Base-by-base conservation (phyloP, 192 early-diverging fungal species). In the Dissophora globulifera region DNA sequence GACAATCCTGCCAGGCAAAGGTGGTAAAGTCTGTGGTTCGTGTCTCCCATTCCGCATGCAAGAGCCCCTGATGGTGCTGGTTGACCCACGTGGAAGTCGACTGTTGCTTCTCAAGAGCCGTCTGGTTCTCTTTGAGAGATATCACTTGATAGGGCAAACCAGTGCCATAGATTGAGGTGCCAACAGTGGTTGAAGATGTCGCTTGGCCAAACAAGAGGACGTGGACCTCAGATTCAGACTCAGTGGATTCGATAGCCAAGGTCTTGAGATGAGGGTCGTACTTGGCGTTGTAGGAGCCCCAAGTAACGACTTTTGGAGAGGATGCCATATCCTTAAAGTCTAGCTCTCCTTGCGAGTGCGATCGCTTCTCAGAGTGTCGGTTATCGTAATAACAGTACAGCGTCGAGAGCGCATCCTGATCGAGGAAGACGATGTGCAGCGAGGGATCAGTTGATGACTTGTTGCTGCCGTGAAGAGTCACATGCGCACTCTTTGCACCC, bases 261-360 rank as follows among this genome's bases (percentile, higher is more conserved):
- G 29, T 50, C 0, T 54, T 30, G 2, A 53, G 50, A 27, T 64
- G 6, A 19, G 54, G 58, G 46, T 85, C 55, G 31, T 79, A 85
- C 8, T 29, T 61, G 3, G 80, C 64, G 32, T 79, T 69, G 33
- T 87, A 82, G 1, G 83, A 81, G 9, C 85, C 85, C 85, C 85
- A 87, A 10, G 78, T 80, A 32, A 87, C 64, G 26, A 85, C 32
- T 33, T 33, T 53, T 12, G 83, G 83, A 26, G 58, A 62, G 22
- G 64, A 62, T 4, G 68, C 41, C 29, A 38, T 54, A 20, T 38
- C n/a, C 20, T 32, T 49, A 26, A 26, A 40, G 35, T 54, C 33
- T 27, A 32, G 3, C 22, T 50, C 8, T 12, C 42, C 30, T 17
- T n/a, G 43, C 10, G 49, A 50, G 9, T 22, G 49, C 27, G 27